Evolutionary conservation across 306 rosid genomes (phyloP), one percentile per base, ranked within the genome.

Genomic region (Cicer cuneatum): DNA sequence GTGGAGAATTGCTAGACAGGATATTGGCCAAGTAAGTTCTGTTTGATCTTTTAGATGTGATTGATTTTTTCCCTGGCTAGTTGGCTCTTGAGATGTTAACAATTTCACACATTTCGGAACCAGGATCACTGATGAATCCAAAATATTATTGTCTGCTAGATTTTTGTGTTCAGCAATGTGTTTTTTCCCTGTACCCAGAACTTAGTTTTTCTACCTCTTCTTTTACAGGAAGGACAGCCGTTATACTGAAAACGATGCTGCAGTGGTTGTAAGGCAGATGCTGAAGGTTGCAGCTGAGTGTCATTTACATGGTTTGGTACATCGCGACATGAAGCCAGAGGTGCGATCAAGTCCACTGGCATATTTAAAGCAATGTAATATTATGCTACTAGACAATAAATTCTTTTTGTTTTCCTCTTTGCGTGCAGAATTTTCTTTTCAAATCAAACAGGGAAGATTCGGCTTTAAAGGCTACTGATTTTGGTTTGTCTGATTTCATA

Each of bases 241-340:
- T 19, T 95, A 95, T 48, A 67, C 97, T 18, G 98, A 95, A 83
- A 95, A 92, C 61, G 99, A 95, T 83, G 98, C 98, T 2, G 99
- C 98, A 7, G 98, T 95, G 56, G 86, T 92, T 48, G 98, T 95
- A 58, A 83, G 99, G 74, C 99, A 95, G 87, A 95, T 95, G 99
- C 98, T 95, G 48, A 92, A 92, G 85, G 99, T 95, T 80, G 97
- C 99, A 8, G 99, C 98, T 7, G 84, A 95, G 84, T 95, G 99
- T 78, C 99, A 95, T 89, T 89, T 95, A 69, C 99, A 95, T 35
- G 99, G 99, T 58, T 89, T 95, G 87, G 99, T 95, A 35, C 99
- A 95, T 76, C 88, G 99, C 33, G 99, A 95, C 90, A 90, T 95
- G 99, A 95, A 95, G 75, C 98, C 99, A 19, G 99, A 95, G 97